phyloP scores from a whole-genome alignment of 2,329 filamentous ascomycete species.

The Aquanectria penicillioides region DNA sequence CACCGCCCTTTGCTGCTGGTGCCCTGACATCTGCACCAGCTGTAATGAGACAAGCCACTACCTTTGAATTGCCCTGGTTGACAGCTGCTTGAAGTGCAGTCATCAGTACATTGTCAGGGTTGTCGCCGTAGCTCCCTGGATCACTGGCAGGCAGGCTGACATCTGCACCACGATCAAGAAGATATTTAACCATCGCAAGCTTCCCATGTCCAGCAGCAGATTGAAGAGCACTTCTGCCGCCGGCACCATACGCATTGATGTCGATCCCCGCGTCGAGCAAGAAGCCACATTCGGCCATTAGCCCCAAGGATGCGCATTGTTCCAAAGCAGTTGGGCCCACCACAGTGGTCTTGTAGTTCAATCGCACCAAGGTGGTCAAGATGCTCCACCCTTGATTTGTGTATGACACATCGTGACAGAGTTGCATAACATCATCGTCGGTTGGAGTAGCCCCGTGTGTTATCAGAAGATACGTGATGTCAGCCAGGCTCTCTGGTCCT shows the following conservation, averaged over 20 bases:
- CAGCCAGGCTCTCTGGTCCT: not conserved
- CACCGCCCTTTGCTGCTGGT: not conserved
- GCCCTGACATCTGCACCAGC: not conserved
- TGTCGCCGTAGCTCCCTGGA: not conserved
- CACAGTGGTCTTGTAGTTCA: not conserved
- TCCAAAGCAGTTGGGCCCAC: not conserved
- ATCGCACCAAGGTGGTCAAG: not conserved
- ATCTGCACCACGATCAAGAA: not conserved
- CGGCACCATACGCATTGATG: not conserved
- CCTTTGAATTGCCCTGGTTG: not conserved
- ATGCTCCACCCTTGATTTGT: not conserved
- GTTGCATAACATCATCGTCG: not conserved
- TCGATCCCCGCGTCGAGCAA: not conserved
- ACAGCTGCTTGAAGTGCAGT: not conserved
- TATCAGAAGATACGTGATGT: not conserved
- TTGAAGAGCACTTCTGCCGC: not conserved
- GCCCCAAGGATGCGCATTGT: not conserved
- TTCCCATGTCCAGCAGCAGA: not conserved
- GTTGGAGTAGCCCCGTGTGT: not conserved
- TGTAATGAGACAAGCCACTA: not conserved
- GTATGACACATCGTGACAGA: not conserved
- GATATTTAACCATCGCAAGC: not conserved
- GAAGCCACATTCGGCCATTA: not conserved
- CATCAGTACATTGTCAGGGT: not conserved
- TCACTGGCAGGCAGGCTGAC: not conserved